A percentile compares a stretch with the other conserved stretches of the same genome.
These are phyloP conservation scores for Yamadazyma friedrichii DNA, from an alignment of 1,139 yeast species.

Conservation along the genomic window DNA sequence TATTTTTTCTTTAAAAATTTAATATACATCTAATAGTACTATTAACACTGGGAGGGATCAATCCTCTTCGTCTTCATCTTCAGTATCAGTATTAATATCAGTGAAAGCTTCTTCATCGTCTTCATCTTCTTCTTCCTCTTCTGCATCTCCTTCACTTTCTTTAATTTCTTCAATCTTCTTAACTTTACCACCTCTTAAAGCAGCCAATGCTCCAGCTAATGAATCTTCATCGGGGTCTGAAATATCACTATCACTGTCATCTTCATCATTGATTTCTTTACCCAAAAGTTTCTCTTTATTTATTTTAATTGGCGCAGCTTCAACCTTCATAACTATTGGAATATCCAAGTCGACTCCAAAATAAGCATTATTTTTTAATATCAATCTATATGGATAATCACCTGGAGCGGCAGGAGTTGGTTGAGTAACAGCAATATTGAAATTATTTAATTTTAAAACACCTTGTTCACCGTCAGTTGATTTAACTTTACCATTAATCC, in stretches of 20 bases:
- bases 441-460: conserved; percentile 50
- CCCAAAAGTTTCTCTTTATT: conserved; percentile 18
- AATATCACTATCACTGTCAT: conserved; percentile 45
- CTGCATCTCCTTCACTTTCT: conserved; percentile 18
- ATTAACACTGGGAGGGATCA: neutral
- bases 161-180: conserved; percentile 30
- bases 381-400: conserved; percentile 59
- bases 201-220: conserved; percentile 64
- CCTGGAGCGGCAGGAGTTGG: conserved; percentile 75
- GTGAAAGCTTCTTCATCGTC: conserved; percentile 41
- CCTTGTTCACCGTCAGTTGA: conserved; percentile 37
- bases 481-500: conserved; percentile 38
- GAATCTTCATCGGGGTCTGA: conserved; percentile 68
- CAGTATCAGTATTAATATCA: conserved; percentile 53
- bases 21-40: neutral
- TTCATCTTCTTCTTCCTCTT: conserved; percentile 36
- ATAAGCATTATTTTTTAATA: conserved; percentile 64
- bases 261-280: conserved; percentile 21
- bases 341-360: conserved; percentile 72
- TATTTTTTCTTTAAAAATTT: conserved; percentile 24
- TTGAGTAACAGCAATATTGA: conserved; percentile 67
- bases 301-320: conserved; percentile 34
- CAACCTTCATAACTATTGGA: conserved; percentile 61
- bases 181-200: conserved; percentile 54
- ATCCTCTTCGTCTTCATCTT: conserved; percentile 43